Conservation (phyloP, 225 moss, liverwort and hornwort genomes). For the Climacium dendroides region DNA sequence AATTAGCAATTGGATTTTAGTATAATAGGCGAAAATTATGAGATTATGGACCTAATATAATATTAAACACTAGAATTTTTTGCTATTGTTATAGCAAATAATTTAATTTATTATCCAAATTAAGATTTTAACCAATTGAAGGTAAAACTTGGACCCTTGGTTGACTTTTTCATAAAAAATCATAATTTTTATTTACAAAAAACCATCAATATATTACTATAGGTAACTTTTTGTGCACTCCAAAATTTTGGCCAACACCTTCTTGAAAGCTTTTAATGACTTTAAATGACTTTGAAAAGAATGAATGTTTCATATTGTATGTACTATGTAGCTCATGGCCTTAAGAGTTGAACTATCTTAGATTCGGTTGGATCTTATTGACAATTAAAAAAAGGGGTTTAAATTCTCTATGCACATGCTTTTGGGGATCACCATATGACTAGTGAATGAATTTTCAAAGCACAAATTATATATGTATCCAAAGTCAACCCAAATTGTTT, state of each 20-base stretch:
- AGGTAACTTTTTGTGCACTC: background rate
- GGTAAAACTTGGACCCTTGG: background rate
- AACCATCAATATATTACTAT: background rate
- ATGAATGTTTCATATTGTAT: background rate
- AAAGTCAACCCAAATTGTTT: background rate
- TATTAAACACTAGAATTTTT: background rate
- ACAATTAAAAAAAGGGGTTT: background rate
- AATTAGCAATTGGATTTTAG: no score
- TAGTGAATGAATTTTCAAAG: background rate
- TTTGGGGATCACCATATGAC: background rate
- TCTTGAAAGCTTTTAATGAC: background rate
- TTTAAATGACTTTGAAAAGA: background rate
- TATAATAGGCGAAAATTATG: background rate
- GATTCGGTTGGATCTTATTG: background rate
- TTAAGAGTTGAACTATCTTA: background rate
- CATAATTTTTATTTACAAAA: background rate
- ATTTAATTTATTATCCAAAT: background rate
- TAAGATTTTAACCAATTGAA: background rate
- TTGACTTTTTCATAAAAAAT: background rate
- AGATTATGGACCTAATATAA: background rate
- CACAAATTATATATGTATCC: fast-evolving
- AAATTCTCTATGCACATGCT: background rate
- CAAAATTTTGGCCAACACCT: background rate
- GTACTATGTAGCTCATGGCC: background rate
- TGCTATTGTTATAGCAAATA: no score